Evolutionary conservation across 2,329 filamentous ascomycete genomes (phyloP), one percentile per base, ranked within the genome.

Genomic region (Diaporthe ampelina): DNA sequence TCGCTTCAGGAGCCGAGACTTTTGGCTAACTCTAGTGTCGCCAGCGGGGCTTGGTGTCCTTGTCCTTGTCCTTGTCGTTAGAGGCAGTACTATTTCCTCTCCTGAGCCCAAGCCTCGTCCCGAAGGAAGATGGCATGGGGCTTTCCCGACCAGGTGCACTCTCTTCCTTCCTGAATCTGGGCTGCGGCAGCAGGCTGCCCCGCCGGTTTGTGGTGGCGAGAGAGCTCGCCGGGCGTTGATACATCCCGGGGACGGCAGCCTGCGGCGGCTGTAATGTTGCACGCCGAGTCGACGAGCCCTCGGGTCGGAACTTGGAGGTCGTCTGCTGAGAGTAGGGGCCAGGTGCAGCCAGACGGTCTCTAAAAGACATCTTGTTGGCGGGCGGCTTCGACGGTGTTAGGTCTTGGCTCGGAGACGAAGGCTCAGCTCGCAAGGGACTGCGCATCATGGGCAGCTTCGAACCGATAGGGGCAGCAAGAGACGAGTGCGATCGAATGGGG

Each of bases 161-260:
- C 40, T 52, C 54, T 26, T 75, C 74, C 48, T n/a, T 75, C 9
- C 26, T 61, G 8, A 56, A 26, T 35, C 24, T 86, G 0, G 87
- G 84, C 72, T 88, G 84, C 24, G 90, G 89, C 29, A 92, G 82
- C 73, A 92, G 78, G 78, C 90, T 91, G 6, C 82, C 84, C 40
- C 90, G 87, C 75, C 90, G 83, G 73, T 61, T 65, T 58, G 82
- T 85, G 26, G 83, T 82, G 9, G 89, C 87, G 58, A 92, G 78
- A 4, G 91, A 92, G 79, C 89, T 92, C 57, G 87, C 88, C 15
- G 91, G 87, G 40, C 91, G 86, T 54, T 80, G 82, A 78, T 77
- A 81, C 32, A 76, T 76, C 78, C 78, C 79, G 13, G 77, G 76
- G 40, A 79, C 81, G 73, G 72, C 80, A 75, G 74, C 83, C 79